phyloP scores from a whole-genome alignment of 441 rosid genomes.

The Gossypium armourianum region DNA sequence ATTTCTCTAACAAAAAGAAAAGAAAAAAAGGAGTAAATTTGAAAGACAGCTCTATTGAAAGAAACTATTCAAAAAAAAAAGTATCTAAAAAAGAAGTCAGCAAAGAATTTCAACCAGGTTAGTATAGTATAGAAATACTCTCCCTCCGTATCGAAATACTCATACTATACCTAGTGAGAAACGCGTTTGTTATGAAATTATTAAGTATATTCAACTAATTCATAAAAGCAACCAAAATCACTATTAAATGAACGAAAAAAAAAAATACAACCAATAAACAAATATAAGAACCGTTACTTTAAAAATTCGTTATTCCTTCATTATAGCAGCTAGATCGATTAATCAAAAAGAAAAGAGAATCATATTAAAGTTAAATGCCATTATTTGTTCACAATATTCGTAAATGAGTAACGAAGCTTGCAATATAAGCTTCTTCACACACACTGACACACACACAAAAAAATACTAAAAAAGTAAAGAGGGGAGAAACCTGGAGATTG shows the following conservation, averaged over 20 bases:
- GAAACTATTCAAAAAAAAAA: background rate
- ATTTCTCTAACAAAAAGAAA: background rate
- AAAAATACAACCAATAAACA: background rate
- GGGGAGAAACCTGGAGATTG: conserved; percentile 36
- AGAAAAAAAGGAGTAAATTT: background rate
- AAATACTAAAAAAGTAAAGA: background rate
- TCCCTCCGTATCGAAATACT: background rate
- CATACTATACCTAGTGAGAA: background rate
- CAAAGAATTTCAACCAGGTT: background rate
- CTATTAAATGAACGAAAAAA: background rate
- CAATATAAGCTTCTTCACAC: background rate
- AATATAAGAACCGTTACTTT: background rate
- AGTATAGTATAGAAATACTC: background rate
- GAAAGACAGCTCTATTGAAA: background rate
- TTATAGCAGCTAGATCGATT: background rate
- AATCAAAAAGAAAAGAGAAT: background rate
- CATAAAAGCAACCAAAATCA: background rate
- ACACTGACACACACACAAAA: background rate
- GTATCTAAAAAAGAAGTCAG: background rate
- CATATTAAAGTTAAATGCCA: background rate
- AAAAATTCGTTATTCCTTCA: background rate
- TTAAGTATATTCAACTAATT: background rate
- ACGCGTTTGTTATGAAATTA: conserved; percentile 2
- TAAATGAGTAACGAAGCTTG: conserved; percentile 2
- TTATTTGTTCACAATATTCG: background rate